Evolutionary conservation across 257 asterid genomes (phyloP).

Genomic region (Orobanche coerulescens): DNA sequence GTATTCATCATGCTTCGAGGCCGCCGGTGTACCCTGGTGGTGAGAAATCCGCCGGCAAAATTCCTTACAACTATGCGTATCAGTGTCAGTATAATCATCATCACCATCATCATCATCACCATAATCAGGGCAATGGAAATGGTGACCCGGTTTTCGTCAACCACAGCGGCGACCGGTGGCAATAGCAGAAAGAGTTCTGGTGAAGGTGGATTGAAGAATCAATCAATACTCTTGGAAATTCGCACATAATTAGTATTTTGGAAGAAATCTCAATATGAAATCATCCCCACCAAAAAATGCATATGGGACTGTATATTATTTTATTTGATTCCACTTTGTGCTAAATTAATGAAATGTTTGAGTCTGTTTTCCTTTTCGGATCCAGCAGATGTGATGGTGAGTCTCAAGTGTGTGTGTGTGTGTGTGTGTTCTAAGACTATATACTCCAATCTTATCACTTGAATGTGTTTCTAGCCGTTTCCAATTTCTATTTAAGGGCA

Average conservation of each 20-base stretch:
- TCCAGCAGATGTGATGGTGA: slow-evolving; percentile 30
- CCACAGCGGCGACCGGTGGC: slow-evolving; percentile 57
- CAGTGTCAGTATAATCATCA: slow-evolving; percentile 23
- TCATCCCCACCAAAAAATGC: slow-evolving; percentile 4
- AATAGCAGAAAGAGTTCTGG: slow-evolving; percentile 22
- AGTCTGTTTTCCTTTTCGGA: slow-evolving; percentile 26
- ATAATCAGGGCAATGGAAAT: slow-evolving; percentile 35
- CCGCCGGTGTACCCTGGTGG: slow-evolving; percentile 41
- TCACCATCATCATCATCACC: slow-evolving; percentile 11
- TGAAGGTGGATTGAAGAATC: slow-evolving; percentile 12
- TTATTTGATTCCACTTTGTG: slow-evolving; percentile 26
- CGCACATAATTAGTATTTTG: not conserved
- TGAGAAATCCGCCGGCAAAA: slow-evolving; percentile 43
- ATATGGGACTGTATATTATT: slow-evolving; percentile 32
- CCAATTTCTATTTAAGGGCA: not conserved
- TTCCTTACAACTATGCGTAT: slow-evolving; percentile 33
- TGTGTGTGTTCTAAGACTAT: not conserved
- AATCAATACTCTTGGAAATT: not conserved
- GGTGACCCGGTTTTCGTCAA: slow-evolving; percentile 33
- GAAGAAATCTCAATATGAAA: not conserved
- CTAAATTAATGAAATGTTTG: slow-evolving; percentile 29
- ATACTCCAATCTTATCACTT: not conserved
- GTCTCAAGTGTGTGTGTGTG: not conserved
- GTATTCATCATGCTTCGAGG: slow-evolving; percentile 31
- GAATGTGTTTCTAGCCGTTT: not conserved